Percentiles rank a stretch among this genome's conserved stretches.
Conservation (phyloP, 2,329 filamentous ascomycete genomes). For the Paraphaeosphaeria minitans region DNA sequence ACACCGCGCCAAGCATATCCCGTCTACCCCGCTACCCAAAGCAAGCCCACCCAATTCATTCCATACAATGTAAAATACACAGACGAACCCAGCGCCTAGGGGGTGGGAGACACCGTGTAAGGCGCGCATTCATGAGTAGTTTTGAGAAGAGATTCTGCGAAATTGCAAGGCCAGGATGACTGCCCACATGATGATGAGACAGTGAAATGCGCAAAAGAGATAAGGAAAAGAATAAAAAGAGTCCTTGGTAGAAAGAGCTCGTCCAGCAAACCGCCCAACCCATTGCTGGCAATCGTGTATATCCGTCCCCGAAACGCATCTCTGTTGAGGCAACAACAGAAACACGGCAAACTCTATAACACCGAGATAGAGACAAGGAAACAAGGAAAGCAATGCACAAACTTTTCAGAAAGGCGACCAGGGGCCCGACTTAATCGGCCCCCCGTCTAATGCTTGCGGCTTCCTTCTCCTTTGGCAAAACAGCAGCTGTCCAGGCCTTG, state of each 20-base stretch:
- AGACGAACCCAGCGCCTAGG: constrained; percentile 31
- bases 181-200: constrained; percentile 2
- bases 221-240: constrained; percentile 7
- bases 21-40: constrained; percentile 13
- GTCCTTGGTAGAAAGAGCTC: neutral
- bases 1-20: neutral
- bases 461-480: constrained; percentile 43
- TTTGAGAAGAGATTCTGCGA: constrained; percentile 11
- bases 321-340: constrained; percentile 6
- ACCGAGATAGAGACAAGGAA: constrained; percentile 20
- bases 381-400: constrained; percentile 24
- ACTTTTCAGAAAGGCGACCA: constrained; percentile 30
- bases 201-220: neutral
- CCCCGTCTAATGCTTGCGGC: constrained; percentile 40
- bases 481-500: constrained; percentile 38
- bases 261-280: constrained; percentile 10
- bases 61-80: constrained; percentile 28
- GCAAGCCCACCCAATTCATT: constrained; percentile 8
- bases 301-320: constrained; percentile 7
- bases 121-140: constrained; percentile 8
- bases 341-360: constrained; percentile 23
- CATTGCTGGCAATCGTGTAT: constrained; percentile 26
- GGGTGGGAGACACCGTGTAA: constrained; percentile 6
- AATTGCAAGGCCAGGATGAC: neutral
- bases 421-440: constrained; percentile 35